These are phyloP conservation scores for Alternaria dauci DNA, from an alignment of 2,329 filamentous ascomycete genomes.

Conservation along the genomic window DNA sequence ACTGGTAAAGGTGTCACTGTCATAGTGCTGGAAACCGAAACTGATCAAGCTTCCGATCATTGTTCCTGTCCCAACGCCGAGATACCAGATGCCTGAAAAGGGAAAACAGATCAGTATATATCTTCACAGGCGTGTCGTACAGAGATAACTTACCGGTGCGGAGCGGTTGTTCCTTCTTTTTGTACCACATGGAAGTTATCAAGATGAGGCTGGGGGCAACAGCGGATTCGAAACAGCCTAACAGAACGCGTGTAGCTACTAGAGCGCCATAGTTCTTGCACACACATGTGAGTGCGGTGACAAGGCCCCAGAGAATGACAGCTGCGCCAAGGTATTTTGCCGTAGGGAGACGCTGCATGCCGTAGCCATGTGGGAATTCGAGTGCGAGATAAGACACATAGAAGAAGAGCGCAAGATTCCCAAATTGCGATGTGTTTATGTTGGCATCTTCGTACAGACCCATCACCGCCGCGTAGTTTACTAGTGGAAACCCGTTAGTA, in stretches of 20 bases:
- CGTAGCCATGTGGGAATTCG: constrained; percentile 55
- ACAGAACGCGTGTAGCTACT: constrained; percentile 59
- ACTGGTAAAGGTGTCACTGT: constrained; percentile 61
- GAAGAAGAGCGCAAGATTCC: constrained; percentile 48
- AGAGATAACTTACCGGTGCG: constrained; percentile 48
- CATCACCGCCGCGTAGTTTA: constrained; percentile 56
- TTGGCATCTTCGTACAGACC: constrained; percentile 50
- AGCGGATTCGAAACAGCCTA: constrained; percentile 62
- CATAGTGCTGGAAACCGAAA: constrained; percentile 65
- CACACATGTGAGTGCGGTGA: constrained; percentile 59
- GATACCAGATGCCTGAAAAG: constrained; percentile 38
- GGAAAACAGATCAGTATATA: not conserved
- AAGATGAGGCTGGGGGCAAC: constrained; percentile 67
- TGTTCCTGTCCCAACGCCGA: constrained; percentile 57
- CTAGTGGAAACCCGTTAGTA: constrained; percentile 2
- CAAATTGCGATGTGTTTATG: constrained; percentile 49
- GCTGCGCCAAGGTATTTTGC: constrained; percentile 61
- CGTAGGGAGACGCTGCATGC: constrained; percentile 63
- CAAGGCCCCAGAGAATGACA: constrained; percentile 58
- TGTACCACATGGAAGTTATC: constrained; percentile 73
- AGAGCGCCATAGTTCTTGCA: constrained; percentile 60
- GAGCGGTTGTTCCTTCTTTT: constrained; percentile 67
- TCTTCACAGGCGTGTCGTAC: not conserved
- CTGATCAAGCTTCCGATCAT: constrained; percentile 66
- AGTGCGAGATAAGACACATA: constrained; percentile 51